A percentile compares a stretch with the other conserved stretches of the same genome.
Conservation (phyloP, 805 yeast genomes). For the Nakazawaea molendinolei region DNA sequence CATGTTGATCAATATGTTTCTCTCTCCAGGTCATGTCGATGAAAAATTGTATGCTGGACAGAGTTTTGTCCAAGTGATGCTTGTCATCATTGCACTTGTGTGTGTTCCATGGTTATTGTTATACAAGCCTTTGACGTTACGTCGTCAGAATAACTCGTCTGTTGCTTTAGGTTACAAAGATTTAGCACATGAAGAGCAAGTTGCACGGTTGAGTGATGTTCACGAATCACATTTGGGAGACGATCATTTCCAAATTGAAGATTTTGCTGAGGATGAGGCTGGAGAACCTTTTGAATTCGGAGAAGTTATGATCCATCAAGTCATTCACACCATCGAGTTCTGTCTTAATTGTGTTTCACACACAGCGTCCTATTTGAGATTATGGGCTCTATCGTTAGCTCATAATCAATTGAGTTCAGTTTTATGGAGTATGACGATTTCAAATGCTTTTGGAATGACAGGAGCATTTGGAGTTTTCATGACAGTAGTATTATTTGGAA, state of each 20-base stretch:
- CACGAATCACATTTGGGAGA: constrained; percentile 23
- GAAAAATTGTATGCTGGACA: constrained; percentile 81
- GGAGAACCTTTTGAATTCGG: constrained; percentile 70
- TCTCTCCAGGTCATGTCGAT: constrained; percentile 83
- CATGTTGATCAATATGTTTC: constrained; percentile 93
- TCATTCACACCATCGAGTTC: constrained; percentile 95
- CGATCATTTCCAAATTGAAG: constrained; percentile 27
- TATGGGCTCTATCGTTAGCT: constrained; percentile 96
- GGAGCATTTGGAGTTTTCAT: constrained; percentile 64
- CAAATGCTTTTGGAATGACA: constrained; percentile 62
- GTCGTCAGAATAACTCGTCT: constrained; percentile 47
- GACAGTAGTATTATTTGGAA: constrained; percentile 76
- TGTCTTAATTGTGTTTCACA: constrained; percentile 97
- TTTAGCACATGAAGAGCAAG: constrained; percentile 24
- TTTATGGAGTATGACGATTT: constrained; percentile 92
- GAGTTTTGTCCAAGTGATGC: constrained; percentile 60
- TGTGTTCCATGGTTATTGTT: constrained; percentile 92
- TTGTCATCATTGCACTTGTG: constrained; percentile 69
- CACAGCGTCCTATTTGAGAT: constrained; percentile 91
- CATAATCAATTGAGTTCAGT: constrained; percentile 96
- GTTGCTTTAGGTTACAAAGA: constrained; percentile 41
- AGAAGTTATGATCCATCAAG: constrained; percentile 94
- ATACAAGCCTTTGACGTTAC: constrained; percentile 72
- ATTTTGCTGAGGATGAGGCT: constrained; percentile 46
- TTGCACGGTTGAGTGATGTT: constrained; percentile 14